Evolutionary conservation across 2,329 filamentous ascomycete genomes (phyloP), one percentile per base, ranked within the genome.

Genomic region (Calonectria crousiana): DNA sequence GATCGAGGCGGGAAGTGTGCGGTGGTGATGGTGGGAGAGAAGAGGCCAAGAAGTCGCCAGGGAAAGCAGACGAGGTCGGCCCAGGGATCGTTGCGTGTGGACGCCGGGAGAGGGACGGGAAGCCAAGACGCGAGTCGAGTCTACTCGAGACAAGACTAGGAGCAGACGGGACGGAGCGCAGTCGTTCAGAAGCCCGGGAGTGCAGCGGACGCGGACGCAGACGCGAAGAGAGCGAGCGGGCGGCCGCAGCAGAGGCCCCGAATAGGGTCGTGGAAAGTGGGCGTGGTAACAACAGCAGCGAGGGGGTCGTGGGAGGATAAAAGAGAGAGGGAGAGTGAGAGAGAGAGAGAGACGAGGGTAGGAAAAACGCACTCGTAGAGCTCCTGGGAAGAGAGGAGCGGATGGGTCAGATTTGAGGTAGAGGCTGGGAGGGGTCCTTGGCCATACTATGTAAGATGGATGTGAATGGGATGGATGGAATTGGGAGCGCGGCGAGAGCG

Each of bases 341-440:
- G 49, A 36, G 52, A 36, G 56, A 67, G 41, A 67, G 41, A 70
- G 72, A 67, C 56, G 72, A 69, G 49, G 64, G 38, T 71, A 26
- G 56, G 58, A 41, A 74, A 72, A 53, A 72, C 65, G 65, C 62
- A 72, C 69, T 74, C 62, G 65, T 49, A 64, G 23, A 32, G 53
- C 68, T 72, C 64, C 72, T 60, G 49, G 28, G 58, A 69, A 66
- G 69, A 69, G 65, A 74, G 72, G 64, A 72, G 72, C 56, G 64
- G 72, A 69, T 52, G 38, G 49, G 65, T 58, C 28, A 65, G 65
- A 62, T 32, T 72, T 67, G 53, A 64, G 65, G 41, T 32, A 44
- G 47, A 74, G 64, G 47, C 38, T 66, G 72, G 72, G 69, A 69
- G 72, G 72, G 72, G 72, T 68, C 53, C 52, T 68, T 66, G 68